Percentiles rank a stretch among this genome's conserved stretches.
phyloP scores from a whole-genome alignment of 768 basidiomycete genomes.

The Trametes cinnabarina region DNA sequence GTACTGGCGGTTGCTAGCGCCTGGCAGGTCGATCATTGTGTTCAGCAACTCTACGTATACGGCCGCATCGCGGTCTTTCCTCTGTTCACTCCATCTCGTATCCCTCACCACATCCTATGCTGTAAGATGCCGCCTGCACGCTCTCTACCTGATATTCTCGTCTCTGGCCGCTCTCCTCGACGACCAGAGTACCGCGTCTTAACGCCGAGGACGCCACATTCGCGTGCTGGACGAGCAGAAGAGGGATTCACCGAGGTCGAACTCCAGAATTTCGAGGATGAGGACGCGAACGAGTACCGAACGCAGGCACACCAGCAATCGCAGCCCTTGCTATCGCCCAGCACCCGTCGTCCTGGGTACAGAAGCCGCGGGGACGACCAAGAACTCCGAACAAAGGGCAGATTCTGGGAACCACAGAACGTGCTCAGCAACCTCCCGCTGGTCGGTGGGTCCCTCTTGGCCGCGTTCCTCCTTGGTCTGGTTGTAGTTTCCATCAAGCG shows the following conservation, averaged over 20 bases:
- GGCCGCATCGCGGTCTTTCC: neutral
- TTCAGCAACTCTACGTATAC: no score
- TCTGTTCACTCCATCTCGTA: neutral
- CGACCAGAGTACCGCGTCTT: slow-evolving; percentile 25
- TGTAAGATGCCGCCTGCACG: slow-evolving; percentile 7
- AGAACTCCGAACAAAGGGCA: slow-evolving; percentile 17
- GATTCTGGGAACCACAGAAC: slow-evolving; percentile 3
- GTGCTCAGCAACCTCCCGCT: slow-evolving; percentile 37
- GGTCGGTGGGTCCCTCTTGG: slow-evolving; percentile 43
- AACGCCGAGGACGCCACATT: slow-evolving; percentile 64
- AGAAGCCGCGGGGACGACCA: slow-evolving; percentile 43
- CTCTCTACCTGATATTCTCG: slow-evolving; percentile 22
- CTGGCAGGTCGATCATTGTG: no score
- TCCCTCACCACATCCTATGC: neutral
- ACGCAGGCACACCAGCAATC: slow-evolving; percentile 29
- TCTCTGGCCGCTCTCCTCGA: slow-evolving; percentile 18
- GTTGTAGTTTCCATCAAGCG: slow-evolving; percentile 48
- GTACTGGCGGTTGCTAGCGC: neutral
- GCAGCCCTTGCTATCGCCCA: slow-evolving; percentile 51
- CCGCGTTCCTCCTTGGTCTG: slow-evolving; percentile 45
- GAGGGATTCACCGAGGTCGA: slow-evolving; percentile 52
- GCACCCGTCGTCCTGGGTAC: slow-evolving; percentile 40
- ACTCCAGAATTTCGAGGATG: slow-evolving; percentile 36
- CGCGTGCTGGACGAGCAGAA: slow-evolving; percentile 56
- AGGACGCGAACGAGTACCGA: slow-evolving; percentile 33